Percentiles rank a stretch among this genome's conserved stretches.
Conservation (phyloP, 2,329 filamentous ascomycete genomes). For the Teratosphaeria zuluensis region DNA sequence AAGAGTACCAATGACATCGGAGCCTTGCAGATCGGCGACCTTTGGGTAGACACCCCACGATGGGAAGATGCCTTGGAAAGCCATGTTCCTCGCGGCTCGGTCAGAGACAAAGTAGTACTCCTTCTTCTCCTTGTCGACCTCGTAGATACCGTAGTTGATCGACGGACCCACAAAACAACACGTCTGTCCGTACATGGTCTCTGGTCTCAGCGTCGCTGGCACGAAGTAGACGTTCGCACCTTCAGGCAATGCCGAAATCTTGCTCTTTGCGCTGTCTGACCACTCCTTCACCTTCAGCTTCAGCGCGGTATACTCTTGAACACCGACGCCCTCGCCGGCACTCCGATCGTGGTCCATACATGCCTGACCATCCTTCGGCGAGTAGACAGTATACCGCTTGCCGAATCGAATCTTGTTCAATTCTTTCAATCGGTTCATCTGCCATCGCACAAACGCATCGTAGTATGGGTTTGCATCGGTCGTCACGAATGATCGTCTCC, state of each 20-base stretch:
- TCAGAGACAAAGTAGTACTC: constrained; percentile 81
- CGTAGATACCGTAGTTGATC: constrained; percentile 82
- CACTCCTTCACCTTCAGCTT: constrained; percentile 89
- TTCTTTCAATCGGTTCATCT: constrained; percentile 87
- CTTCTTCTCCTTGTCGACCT: constrained; percentile 42
- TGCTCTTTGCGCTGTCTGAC: constrained; percentile 63
- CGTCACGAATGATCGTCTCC: constrained; percentile 85
- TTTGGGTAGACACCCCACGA: constrained; percentile 66
- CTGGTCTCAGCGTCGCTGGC: constrained; percentile 81
- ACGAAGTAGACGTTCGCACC: constrained; percentile 78
- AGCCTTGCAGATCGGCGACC: constrained; percentile 64
- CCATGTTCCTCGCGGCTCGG: constrained; percentile 85
- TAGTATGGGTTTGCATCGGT: constrained; percentile 97
- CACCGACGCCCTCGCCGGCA: constrained; percentile 69
- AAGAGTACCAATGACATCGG: constrained; percentile 76
- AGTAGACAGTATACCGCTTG: constrained; percentile 88
- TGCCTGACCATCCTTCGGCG: constrained; percentile 76
- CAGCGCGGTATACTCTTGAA: constrained; percentile 85
- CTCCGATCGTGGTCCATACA: constrained; percentile 82
- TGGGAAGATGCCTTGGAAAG: constrained; percentile 79
- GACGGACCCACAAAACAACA: constrained; percentile 92
- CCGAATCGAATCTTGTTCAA: constrained; percentile 89
- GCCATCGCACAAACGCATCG: constrained; percentile 90
- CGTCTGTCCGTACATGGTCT: constrained; percentile 98
- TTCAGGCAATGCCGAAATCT: constrained; percentile 66